These are phyloP conservation scores for Exophiala phaeomuriformis DNA, from an alignment of 2,329 filamentous ascomycete genomes.

Conservation along the genomic window DNA sequence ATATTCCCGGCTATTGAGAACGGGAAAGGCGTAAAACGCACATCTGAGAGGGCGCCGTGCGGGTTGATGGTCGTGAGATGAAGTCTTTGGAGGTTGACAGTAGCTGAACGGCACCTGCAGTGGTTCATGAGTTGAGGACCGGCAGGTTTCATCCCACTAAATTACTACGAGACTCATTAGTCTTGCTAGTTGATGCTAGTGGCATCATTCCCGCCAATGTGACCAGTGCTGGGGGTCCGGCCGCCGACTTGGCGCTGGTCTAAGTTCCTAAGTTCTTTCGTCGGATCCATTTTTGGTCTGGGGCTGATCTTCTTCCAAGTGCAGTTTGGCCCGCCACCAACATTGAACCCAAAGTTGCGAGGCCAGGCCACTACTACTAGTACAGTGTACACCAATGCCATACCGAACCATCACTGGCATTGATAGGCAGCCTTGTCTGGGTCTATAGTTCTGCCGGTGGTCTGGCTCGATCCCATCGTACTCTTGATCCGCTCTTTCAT, in stretches of 20 bases:
- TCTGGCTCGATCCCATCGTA: background rate
- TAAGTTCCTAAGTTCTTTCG: no score
- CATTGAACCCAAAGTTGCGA: no score
- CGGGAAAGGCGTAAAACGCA: background rate
- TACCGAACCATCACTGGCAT: background rate
- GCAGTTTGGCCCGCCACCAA: no score
- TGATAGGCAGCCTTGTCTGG: background rate
- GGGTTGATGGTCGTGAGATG: conserved; percentile 2
- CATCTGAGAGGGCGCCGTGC: background rate
- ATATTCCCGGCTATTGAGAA: background rate
- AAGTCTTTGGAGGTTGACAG: conserved; percentile 9
- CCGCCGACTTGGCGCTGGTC: no score
- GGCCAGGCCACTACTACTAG: background rate
- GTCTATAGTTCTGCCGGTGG: background rate
- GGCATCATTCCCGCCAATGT: no score
- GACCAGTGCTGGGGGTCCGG: no score
- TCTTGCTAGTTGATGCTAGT: no score
- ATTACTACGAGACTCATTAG: no score
- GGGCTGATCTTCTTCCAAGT: no score
- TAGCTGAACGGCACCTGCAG: background rate
- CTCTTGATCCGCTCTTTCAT: background rate
- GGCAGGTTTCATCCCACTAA: conserved; percentile 9
- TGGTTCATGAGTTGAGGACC: conserved; percentile 2
- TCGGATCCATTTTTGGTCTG: no score
- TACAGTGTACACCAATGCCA: background rate